These are phyloP conservation scores for Ambrosia hybrid DNA, from an alignment of 140 eudicot species.

Conservation along the genomic window DNA sequence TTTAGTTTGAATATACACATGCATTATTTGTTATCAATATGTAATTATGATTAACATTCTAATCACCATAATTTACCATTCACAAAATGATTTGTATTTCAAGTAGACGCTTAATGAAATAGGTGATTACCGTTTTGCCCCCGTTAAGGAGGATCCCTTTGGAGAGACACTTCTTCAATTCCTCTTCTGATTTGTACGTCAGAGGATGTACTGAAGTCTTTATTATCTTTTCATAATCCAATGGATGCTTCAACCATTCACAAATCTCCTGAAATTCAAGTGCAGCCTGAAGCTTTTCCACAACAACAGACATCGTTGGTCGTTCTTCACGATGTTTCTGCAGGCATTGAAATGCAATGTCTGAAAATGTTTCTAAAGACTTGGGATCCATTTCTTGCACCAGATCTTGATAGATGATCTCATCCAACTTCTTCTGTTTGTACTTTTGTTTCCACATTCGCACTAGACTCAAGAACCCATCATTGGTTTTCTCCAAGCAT, in stretches of 20 bases:
- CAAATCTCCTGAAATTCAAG: not conserved
- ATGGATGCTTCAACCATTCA: not conserved
- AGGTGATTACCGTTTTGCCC: not conserved
- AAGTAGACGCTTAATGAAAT: not conserved
- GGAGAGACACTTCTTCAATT: not conserved
- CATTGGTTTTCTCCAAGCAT: not conserved
- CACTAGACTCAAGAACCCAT: not conserved
- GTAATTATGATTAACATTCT: not conserved
- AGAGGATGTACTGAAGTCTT: not conserved
- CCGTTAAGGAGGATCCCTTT: not conserved
- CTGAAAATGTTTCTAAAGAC: not conserved
- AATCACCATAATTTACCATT: not conserved
- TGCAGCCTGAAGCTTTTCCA: conserved; percentile 2
- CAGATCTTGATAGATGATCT: conserved; percentile 4
- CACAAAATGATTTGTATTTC: not conserved
- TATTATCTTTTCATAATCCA: not conserved
- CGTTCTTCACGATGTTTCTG: not conserved
- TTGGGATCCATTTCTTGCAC: not conserved
- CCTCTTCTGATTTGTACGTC: not conserved
- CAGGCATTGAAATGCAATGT: conserved; percentile 4
- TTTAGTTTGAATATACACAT: too few relatives aligned
- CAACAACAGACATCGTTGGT: conserved; percentile 1
- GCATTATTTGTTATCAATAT: too few relatives aligned
- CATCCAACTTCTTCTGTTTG: not conserved
- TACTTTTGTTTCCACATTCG: not conserved